Evolutionary conservation across 2,329 filamentous ascomycete genomes (phyloP).

Genomic region (Colletotrichum sp.): DNA sequence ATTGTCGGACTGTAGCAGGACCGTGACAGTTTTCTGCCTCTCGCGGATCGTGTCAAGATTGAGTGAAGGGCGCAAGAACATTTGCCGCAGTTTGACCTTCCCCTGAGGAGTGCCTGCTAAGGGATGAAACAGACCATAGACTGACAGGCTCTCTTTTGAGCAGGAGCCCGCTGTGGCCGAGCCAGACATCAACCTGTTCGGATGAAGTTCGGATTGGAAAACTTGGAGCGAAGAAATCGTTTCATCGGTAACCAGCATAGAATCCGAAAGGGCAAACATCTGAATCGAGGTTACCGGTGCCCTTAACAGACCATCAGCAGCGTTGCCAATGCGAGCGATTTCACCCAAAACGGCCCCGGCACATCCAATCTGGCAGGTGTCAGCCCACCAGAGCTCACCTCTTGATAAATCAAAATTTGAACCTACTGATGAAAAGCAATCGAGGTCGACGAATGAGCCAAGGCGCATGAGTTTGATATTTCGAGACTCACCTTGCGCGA

Average conservation of each 20-base stretch:
- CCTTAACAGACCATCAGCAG: background rate
- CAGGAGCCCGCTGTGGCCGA: slow-evolving; percentile 50
- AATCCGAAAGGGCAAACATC: slow-evolving; percentile 72
- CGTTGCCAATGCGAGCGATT: slow-evolving; percentile 59
- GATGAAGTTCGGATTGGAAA: slow-evolving; percentile 80
- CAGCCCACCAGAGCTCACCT: background rate
- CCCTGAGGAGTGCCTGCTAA: slow-evolving; percentile 82
- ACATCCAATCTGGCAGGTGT: slow-evolving; percentile 67
- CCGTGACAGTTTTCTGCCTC: slow-evolving; percentile 72
- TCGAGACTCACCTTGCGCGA: slow-evolving; percentile 46
- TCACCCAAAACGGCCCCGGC: slow-evolving; percentile 86
- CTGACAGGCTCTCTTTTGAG: slow-evolving; percentile 80
- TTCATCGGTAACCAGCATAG: slow-evolving; percentile 82
- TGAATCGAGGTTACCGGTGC: slow-evolving; percentile 50
- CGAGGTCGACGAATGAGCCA: slow-evolving; percentile 73
- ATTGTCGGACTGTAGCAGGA: slow-evolving; percentile 74
- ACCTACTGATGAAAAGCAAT: slow-evolving; percentile 71
- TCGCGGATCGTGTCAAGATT: slow-evolving; percentile 71
- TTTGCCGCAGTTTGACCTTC: slow-evolving; percentile 72
- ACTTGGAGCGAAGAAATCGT: slow-evolving; percentile 86
- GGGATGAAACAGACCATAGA: slow-evolving; percentile 82
- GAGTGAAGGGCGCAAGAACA: slow-evolving; percentile 80
- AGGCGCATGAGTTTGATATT: slow-evolving; percentile 70
- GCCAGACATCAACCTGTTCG: slow-evolving; percentile 79
- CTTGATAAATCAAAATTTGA: background rate